Base-by-base conservation (phyloP, 208 protist species). In the Trypanosoma lewisi region DNA sequence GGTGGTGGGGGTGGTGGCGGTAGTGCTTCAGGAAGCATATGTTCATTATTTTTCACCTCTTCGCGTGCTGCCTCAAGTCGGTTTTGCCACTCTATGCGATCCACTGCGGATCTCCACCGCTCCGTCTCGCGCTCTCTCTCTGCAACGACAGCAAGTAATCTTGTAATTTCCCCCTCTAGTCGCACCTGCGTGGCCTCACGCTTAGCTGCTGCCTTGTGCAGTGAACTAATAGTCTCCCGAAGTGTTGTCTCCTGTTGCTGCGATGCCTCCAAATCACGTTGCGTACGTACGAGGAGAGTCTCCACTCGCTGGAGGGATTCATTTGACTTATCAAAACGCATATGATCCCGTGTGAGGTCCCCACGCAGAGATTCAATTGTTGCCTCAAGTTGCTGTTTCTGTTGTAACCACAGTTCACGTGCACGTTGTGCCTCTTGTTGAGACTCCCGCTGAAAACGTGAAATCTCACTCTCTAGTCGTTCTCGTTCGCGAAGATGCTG, bases 51-150 rank as follows among this genome's bases (percentile, higher is more conserved):
- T 36, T 54, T 47, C 17, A 28, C 4, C 14, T 4, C n/a, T 14
- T 61, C 25, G 4, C 41, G 21, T 25, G 16, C 21, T 37, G 34
- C 45, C 31, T 37, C 60, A 6, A 66, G n/a, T 19, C 30, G 39
- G 19, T 27, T 49, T 47, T 70, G 61, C 84, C 74, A 78, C 50
- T 67, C 49, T 30, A 65, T 56, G 27, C 76, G 63, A 69, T 85
- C 78, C 42, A 78, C 70, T 41, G 58, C 64, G 27, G 67, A 80
- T 41, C 75, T 75, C 66, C 77, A 73, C 31, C 63, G 48, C 73
- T 90, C 84, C 34, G 68, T 69, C 69, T 88, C 81, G 16, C 69
- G 57, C 60, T 85, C 81, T 23, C 70, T 53, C 56, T 83, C 79
- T 9, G 52, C 58, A 27, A 81, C 49, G 19, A 49, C 56, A 23